Evolutionary conservation across 2,329 filamentous ascomycete genomes (phyloP), one percentile per base, ranked within the genome.

Genomic region (Penicillium occitanis): DNA sequence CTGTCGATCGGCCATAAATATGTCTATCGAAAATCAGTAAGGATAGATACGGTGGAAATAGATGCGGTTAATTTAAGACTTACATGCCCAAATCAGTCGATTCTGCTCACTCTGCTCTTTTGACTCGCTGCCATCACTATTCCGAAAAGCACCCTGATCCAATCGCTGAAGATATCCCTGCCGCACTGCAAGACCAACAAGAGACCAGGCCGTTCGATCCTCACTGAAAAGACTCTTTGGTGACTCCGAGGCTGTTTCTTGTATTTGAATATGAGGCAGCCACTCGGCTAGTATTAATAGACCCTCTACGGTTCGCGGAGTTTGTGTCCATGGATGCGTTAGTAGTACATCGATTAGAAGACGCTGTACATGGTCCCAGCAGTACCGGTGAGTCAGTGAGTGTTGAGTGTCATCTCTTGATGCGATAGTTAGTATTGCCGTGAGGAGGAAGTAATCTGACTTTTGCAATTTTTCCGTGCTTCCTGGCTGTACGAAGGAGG

Each of bases 141-240:
- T 62, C 5, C 61, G 66, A 30, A 73, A 73, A 10, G 71, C 68
- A 7, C 55, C 57, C 28, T 65, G 63, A 13, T 73, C 70, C 19
- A 73, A 48, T 13, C 68, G 71, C 17, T 67, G 64, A n/a, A 73
- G 65, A 62, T 72, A 73, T 3, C 67, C 65, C 44, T 72, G 69
- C 17, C 71, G 59, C 19, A 73, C 68, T 8, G 70, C 71, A 14
- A 68, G 70, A 1, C 71, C 71, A 25, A 73, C 68, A 14, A 73
- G 60, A 2, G 67, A 70, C 71, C 71, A 73, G 10, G 71, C 71
- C 37, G 67, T 69, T 17, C 66, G 69, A 58, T 72, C 71, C 40
- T 73, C 71, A 11, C 17, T 53, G 3, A 53, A 37, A 51, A 63
- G 19, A 35, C 57, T 67, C 60, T 11, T 55, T 35, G 37, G 64